These are phyloP conservation scores for Plenodomus lindquistii DNA, from an alignment of 2,329 filamentous ascomycete species.

Conservation along the genomic window DNA sequence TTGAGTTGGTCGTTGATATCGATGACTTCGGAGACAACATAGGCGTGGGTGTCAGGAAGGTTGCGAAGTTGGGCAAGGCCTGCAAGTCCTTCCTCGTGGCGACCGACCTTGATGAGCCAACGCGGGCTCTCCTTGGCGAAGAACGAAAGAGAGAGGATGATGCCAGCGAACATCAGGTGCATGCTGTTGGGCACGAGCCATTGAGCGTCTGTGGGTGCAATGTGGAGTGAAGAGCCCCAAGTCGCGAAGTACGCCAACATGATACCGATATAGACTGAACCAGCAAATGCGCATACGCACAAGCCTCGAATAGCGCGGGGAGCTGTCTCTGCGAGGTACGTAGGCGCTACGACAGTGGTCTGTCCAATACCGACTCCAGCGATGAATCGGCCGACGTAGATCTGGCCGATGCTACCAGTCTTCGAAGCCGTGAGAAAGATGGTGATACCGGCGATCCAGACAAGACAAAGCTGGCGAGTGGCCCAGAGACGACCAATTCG, in stretches of 20 bases:
- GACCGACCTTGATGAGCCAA: conserved; percentile 68
- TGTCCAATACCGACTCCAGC: conserved; percentile 69
- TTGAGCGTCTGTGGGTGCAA: conserved; percentile 48
- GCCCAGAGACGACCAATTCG: conserved; percentile 50
- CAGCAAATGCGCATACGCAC: conserved; percentile 72
- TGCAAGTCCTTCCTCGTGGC: conserved; percentile 60
- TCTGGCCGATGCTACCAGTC: conserved; percentile 48
- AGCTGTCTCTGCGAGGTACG: conserved; percentile 74
- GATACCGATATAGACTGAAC: conserved; percentile 75
- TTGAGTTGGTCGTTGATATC: conserved; percentile 69
- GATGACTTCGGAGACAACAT: conserved; percentile 64
- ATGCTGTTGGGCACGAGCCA: conserved; percentile 72
- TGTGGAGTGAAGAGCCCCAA: conserved; percentile 57
- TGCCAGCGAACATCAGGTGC: conserved; percentile 75
- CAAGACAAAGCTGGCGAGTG: conserved; percentile 46
- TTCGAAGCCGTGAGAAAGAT: conserved; percentile 46
- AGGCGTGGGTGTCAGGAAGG: conserved; percentile 62
- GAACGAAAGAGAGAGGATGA: conserved; percentile 72
- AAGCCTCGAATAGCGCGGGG: conserved; percentile 71
- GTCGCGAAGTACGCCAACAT: conserved; percentile 78
- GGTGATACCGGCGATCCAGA: conserved; percentile 48
- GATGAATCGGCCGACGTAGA: conserved; percentile 70
- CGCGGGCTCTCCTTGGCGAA: conserved; percentile 72
- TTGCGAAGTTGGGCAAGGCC: conserved; percentile 63
- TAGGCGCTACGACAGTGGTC: conserved; percentile 68